Evolutionary conservation across 352 stramenopile genomes (phyloP).

Genomic region (Globisporangium lucens): DNA sequence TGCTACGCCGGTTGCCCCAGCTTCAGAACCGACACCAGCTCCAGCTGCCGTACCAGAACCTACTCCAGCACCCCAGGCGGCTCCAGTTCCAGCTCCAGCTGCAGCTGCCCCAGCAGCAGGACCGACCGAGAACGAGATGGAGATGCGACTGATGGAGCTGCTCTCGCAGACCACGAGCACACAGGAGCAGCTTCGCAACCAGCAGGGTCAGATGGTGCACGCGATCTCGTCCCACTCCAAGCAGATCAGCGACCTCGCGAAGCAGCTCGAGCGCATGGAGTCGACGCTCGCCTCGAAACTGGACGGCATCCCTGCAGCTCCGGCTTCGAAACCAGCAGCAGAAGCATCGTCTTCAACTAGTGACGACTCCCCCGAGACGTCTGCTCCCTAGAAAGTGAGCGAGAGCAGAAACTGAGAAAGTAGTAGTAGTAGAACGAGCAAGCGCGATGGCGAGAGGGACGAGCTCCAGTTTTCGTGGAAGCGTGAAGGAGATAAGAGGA

Average conservation of each 20-base stretch:
- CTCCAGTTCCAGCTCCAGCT: not conserved
- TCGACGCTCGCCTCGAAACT: conserved; percentile 30
- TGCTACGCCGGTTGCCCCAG: not conserved
- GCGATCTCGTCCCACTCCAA: conserved; percentile 73
- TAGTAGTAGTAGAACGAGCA: not conserved
- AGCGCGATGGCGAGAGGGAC: not conserved
- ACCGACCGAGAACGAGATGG: conserved; percentile 61
- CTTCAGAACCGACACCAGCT: not conserved
- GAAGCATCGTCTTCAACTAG: not conserved
- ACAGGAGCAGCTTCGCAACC: conserved; percentile 75
- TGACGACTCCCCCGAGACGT: not conserved
- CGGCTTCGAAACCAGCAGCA: not conserved
- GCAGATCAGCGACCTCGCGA: conserved; percentile 74
- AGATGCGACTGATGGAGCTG: conserved; percentile 67
- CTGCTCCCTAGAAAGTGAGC: not conserved
- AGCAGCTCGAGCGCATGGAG: conserved; percentile 82
- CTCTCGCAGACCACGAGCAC: conserved; percentile 79
- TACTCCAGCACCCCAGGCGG: not conserved
- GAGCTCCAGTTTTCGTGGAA: not conserved
- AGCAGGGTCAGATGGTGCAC: conserved; percentile 80
- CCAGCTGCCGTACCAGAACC: not conserved
- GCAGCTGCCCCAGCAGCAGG: not conserved
- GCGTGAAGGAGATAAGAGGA: not conserved
- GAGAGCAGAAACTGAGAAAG: not conserved
- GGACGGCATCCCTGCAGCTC: not conserved